Evolutionary conservation across 345 rosid genomes (phyloP), one percentile per base, ranked within the genome.

Genomic region (Gossypium mustelinum): DNA sequence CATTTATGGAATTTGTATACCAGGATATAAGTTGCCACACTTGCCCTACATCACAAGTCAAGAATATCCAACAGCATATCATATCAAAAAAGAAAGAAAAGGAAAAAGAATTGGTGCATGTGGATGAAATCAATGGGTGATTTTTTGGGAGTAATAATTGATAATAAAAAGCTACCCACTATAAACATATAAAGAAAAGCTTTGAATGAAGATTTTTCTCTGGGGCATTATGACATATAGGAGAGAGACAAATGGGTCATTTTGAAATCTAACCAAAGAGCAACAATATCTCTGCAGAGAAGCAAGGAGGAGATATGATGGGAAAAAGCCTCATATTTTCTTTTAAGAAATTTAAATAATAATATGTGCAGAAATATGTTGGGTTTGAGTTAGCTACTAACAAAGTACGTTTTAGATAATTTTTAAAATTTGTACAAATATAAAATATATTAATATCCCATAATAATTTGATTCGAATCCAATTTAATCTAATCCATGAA

Each of bases 371-470:
- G 6, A 4, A 34, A 34, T 1, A 34, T 34, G 0, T 34, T 34
- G 0, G 0, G 7, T 34, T 34, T 34, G 41, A 34, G 1, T 34
- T 4, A 34, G 0, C 7, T 34, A 34, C 0, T 5, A 34, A 34
- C 0, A 34, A 34, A 34, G 0, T 34, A 0, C 1, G 1, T 34
- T 5, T 34, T 34, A 34, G 1, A 1, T 34, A 0, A 34, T 1
- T 4, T 34, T 34, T 34, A 5, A 34, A 1, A 34, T 1, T 34
- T 34, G 1, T 34, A 34, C 0, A 34, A 4, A 34, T 1, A 4
- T 34, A 34, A 34, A 34, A 34, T 34, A 34, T 5, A 34, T 5
- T 34, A 34, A 34, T 5, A 5, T 34, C 7, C 0, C 6, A 34
- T 5, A 34, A 34, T 1, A 5, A 5, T 34, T 34, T 5, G 0